These are phyloP conservation scores for Lunasporangiospora selenospora DNA, from an alignment of 192 early-diverging fungal genomes.

Conservation along the genomic window DNA sequence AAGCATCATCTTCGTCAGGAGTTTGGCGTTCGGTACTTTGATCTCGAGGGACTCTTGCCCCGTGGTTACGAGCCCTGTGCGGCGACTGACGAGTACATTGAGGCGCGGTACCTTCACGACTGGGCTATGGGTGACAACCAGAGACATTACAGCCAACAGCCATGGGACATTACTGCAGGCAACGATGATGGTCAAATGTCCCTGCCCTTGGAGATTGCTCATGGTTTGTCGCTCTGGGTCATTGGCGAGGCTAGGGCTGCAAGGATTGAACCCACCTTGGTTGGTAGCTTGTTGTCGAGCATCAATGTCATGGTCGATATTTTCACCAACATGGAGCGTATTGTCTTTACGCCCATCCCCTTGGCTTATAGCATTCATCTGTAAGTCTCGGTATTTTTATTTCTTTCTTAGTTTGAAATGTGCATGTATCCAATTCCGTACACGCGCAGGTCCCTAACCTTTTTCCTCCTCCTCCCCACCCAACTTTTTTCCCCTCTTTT, in stretches of 20 bases:
- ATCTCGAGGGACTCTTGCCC: slow-evolving; percentile 58
- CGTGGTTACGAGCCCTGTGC: slow-evolving; percentile 33
- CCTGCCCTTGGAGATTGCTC: slow-evolving; percentile 59
- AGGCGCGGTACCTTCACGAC: slow-evolving; percentile 1
- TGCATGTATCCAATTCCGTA: too few relatives aligned
- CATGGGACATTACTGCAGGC: slow-evolving; percentile 36
- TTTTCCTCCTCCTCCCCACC: neutral
- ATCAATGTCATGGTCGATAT: slow-evolving; percentile 62
- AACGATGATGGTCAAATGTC: slow-evolving; percentile 58
- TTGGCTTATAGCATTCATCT: slow-evolving; percentile 74
- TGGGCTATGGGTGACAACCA: slow-evolving; percentile 18
- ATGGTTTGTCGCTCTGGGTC: slow-evolving; percentile 52
- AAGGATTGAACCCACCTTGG: slow-evolving; percentile 47
- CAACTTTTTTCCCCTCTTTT: neutral
- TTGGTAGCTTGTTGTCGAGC: slow-evolving; percentile 39
- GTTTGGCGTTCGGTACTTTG: slow-evolving; percentile 61
- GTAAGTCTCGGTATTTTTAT: slow-evolving; percentile 27
- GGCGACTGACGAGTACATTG: slow-evolving; percentile 3
- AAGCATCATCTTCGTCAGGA: slow-evolving; percentile 72
- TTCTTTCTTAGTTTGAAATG: neutral
- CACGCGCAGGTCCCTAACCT: neutral
- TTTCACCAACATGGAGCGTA: slow-evolving; percentile 72
- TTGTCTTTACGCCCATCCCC: slow-evolving; percentile 73
- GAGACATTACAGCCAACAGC: slow-evolving; percentile 25
- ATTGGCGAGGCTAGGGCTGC: slow-evolving; percentile 41